Evolutionary conservation across 1,139 yeast species (phyloP).

Genomic region (Saccharomycopsis crataegensis): DNA sequence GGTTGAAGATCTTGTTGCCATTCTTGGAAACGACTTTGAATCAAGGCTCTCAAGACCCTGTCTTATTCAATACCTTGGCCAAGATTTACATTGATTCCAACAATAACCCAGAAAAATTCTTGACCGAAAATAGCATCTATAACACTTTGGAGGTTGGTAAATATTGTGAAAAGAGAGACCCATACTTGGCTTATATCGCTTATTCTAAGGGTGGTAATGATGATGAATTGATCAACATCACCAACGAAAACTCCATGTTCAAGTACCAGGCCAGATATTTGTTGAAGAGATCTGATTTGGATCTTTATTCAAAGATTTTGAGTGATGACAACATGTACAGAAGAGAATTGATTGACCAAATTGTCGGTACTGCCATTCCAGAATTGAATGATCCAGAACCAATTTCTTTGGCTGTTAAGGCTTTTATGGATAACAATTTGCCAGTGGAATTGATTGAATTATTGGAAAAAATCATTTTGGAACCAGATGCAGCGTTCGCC

Average conservation of each 20-base stretch:
- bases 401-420: conserved; percentile 90
- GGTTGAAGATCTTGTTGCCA: conserved; percentile 85
- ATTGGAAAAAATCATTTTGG: conserved; percentile 89
- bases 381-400: conserved; percentile 95
- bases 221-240: conserved; percentile 78
- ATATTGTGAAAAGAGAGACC: conserved; percentile 98
- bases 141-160: conserved; percentile 93
- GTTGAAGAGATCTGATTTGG: conserved; percentile 74
- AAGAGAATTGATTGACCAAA: conserved; percentile 86
- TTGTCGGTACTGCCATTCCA: conserved; percentile 94
- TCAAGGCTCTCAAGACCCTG: conserved; percentile 85
- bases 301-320: conserved; percentile 77
- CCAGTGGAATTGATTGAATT: conserved; percentile 91
- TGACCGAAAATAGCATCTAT: conserved; percentile 82
- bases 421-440: conserved; percentile 92
- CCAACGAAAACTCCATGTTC: conserved; percentile 96
- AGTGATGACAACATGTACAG: conserved; percentile 73
- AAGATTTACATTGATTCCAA: conserved; percentile 96
- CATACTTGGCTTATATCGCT: conserved; percentile 94
- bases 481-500: conserved; percentile 85
- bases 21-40: conserved; percentile 85
- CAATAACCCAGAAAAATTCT: conserved; percentile 94
- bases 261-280: conserved; percentile 97
- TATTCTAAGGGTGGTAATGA: conserved; percentile 94
- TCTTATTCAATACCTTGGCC: conserved; percentile 90